Conservation (phyloP, 1,139 yeast genomes). For the Candida sp. region DNA sequence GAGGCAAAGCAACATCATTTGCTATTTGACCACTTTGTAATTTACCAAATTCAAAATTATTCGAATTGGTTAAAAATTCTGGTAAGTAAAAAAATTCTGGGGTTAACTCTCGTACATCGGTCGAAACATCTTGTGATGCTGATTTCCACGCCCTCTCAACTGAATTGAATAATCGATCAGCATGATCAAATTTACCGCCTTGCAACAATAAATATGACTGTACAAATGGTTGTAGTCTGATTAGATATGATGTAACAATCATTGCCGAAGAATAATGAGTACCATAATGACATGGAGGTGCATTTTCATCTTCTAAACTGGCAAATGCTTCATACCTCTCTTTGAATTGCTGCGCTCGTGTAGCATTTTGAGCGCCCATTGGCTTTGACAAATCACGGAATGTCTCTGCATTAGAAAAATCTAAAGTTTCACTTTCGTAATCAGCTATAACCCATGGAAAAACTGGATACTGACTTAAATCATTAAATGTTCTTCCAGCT, state of each 20-base stretch:
- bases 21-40: constrained; percentile 60
- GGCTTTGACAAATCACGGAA: constrained; percentile 80
- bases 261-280: constrained; percentile 91
- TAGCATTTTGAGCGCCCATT: constrained; percentile 78
- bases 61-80: constrained; percentile 64
- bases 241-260: constrained; percentile 80
- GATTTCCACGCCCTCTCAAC: constrained; percentile 74
- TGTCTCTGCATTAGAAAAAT: constrained; percentile 54
- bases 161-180: constrained; percentile 75
- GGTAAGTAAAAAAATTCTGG: constrained; percentile 85
- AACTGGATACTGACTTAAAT: constrained; percentile 83
- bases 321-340: constrained; percentile 69
- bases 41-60: constrained; percentile 64
- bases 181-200: constrained; percentile 86
- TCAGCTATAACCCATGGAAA: constrained; percentile 91
- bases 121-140: constrained; percentile 72
- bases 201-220: constrained; percentile 74
- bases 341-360: constrained; percentile 56
- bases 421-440: constrained; percentile 62
- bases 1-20: constrained; percentile 66
- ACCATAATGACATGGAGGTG: constrained; percentile 85
- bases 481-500: constrained; percentile 87
- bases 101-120: constrained; percentile 81
- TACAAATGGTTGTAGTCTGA: constrained; percentile 74
- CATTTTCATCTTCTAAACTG: constrained; percentile 48